Evolutionary conservation across 768 basidiomycete species (phyloP), one percentile per base, ranked within the genome.

Genomic region (Suillus subluteus): DNA sequence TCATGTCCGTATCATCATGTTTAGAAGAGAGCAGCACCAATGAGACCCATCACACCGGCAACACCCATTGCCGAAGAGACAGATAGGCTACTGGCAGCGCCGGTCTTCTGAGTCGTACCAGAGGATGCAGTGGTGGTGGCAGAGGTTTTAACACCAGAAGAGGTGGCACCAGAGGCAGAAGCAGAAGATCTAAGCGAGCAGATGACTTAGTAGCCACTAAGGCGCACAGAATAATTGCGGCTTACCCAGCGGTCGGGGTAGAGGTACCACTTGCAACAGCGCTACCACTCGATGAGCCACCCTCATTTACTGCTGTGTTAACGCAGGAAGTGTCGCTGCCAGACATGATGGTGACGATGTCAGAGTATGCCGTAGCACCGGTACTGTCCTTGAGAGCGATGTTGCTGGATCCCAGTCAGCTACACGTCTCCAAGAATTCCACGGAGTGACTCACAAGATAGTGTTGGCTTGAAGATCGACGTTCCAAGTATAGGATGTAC

Each of bases 361-460:
- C 85, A 16, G 86, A 85, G 77, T 82, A 92, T 8, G 81, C 85
- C 11, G 70, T 74, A 1, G 73, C 18, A 18, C 91, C 91, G 16
- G 85, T 85, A 72, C 75, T 77, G 68, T 92, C 91, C 78, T 87
- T 89, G 68, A 90, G 66, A 15, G 72, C 72, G 41, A 86, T 69
- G n/a, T 84, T 84, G 69, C 91, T 92, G 62, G 15, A 68, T 23
- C 40, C 44, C 32, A 9, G 41, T 72, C 11, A 67, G 59, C 23
- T 0, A 16, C n/a, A 2, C 13, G 1, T 1, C 41, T 2, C 6
- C 18, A 18, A 46, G 12, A 46, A 0, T 18, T 3, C 3, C 32
- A 44, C 32, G 59, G 0, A 58, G 9, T 6, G 58, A 77, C 83
- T 69, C 70, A 91, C 90, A 90, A 80, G 40, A 70, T 66, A 18